Evolutionary conservation across 1,284 basidiomycete species (phyloP).

Genomic region (Austroboletus novae-zelandiae): DNA sequence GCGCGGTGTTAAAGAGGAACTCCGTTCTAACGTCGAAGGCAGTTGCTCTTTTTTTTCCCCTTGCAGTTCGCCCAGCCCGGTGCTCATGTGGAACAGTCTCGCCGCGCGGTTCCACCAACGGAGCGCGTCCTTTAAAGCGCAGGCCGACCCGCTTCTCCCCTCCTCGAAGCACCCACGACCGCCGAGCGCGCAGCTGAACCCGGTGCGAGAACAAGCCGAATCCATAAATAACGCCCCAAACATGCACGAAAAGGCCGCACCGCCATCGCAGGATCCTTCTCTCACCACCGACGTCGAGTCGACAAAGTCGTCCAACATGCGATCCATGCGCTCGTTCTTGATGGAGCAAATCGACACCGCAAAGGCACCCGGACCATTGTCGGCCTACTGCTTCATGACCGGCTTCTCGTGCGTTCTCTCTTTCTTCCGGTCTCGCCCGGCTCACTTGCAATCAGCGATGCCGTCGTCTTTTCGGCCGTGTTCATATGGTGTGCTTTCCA

Average conservation of each 20-base stretch:
- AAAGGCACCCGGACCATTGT: slow-evolving; percentile 56
- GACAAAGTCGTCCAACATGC: slow-evolving; percentile 5
- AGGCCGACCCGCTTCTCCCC: slow-evolving; percentile 14
- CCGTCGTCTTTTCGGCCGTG: slow-evolving; percentile 75
- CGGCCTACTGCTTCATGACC: slow-evolving; percentile 83
- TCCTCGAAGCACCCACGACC: slow-evolving; percentile 10
- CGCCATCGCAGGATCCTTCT: background rate
- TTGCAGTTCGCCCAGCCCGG: background rate
- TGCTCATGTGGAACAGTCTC: slow-evolving; percentile 16
- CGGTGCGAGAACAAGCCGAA: slow-evolving; percentile 9
- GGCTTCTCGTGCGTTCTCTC: slow-evolving; percentile 64
- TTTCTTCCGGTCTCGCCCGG: background rate
- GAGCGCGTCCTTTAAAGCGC: slow-evolving; percentile 12
- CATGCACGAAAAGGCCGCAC: background rate
- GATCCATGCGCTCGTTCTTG: slow-evolving; percentile 28
- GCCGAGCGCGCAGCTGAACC: slow-evolving; percentile 11
- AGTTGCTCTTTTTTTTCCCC: background rate
- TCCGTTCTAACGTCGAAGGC: slow-evolving; percentile 3
- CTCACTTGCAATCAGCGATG: slow-evolving; percentile 46
- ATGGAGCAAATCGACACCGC: slow-evolving; percentile 60
- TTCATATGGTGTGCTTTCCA: slow-evolving; percentile 90
- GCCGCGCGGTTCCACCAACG: slow-evolving; percentile 19
- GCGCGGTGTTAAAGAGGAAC: slow-evolving; percentile 11
- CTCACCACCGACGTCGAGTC: slow-evolving; percentile 14
- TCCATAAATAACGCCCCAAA: background rate